Percentiles rank a stretch among this genome's conserved stretches.
Conservation (phyloP, 441 rosid species). For the Viola pubescens region DNA sequence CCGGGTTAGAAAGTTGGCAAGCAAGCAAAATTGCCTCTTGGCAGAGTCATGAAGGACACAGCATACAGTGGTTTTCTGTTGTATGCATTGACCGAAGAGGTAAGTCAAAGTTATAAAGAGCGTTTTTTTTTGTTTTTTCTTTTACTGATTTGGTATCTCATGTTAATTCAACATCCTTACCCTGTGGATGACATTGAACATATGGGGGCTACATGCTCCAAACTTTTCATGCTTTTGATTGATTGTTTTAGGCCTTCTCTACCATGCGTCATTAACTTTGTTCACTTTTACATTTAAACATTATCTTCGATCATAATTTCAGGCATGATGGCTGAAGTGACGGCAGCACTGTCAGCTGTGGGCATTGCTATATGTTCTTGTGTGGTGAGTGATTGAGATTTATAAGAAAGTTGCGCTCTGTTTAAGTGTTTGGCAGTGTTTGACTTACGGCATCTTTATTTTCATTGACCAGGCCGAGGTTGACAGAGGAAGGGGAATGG, state of each 20-base stretch:
- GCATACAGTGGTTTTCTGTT: constrained; percentile 81
- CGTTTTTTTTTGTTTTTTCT: no score
- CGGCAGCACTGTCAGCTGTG: constrained; percentile 63
- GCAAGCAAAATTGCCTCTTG: constrained; percentile 77
- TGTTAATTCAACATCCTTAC: no score
- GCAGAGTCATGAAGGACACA: constrained; percentile 89
- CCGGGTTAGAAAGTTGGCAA: constrained; percentile 84
- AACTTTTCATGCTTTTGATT: not conserved
- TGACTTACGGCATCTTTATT: constrained; percentile 6
- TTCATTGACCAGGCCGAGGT: constrained; percentile 56
- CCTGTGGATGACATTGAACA: no score
- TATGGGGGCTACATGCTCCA: not conserved
- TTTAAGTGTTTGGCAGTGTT: constrained; percentile 1
- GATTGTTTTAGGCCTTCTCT: not conserved
- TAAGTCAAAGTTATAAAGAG: constrained; percentile 14
- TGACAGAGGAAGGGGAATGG: constrained; percentile 87
- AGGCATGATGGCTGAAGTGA: constrained; percentile 90
- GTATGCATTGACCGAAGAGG: constrained; percentile 87
- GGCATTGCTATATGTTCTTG: constrained; percentile 77
- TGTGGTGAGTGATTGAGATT: constrained; percentile 52
- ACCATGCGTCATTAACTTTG: not conserved
- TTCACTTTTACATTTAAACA: constrained; percentile 9
- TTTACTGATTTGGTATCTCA: no score
- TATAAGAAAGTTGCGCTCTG: not conserved
- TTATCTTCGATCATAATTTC: constrained; percentile 14